Conservation (phyloP, 805 yeast species). For the Cyberlindnera veronae region DNA sequence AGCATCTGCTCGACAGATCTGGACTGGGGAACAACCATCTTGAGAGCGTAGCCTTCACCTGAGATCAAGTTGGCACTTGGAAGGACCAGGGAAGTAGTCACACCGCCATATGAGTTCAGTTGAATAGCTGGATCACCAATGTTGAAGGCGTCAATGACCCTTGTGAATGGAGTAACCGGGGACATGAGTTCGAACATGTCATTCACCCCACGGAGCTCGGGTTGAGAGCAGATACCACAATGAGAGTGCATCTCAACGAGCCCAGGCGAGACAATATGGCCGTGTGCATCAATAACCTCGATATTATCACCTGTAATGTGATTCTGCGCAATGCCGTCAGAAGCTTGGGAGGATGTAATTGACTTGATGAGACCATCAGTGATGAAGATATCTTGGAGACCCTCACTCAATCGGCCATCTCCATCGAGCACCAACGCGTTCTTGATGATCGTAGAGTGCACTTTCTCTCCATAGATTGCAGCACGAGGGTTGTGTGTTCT, state of each 20-base stretch:
- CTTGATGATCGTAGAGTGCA: constrained; percentile 1
- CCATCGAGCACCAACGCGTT: constrained; percentile 9
- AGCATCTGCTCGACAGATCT: constrained; percentile 11
- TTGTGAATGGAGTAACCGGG: constrained; percentile 9
- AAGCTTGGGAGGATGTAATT: neutral
- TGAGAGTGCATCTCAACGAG: constrained; percentile 12
- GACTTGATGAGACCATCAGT: constrained; percentile 1
- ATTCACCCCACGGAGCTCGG: constrained; percentile 9
- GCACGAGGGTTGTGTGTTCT: constrained; percentile 6
- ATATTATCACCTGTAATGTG: no score
- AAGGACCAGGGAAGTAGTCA: constrained; percentile 6
- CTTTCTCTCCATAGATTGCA: neutral
- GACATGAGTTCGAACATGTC: constrained; percentile 13
- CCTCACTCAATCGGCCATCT: constrained; percentile 1
- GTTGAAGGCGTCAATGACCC: constrained; percentile 12
- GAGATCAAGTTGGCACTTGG: constrained; percentile 11
- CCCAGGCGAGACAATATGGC: constrained; percentile 9
- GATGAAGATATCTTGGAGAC: constrained; percentile 5
- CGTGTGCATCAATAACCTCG: constrained; percentile 6
- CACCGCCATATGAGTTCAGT: constrained; percentile 8
- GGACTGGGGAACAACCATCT: constrained; percentile 10
- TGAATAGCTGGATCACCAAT: constrained; percentile 13
- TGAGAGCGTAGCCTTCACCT: constrained; percentile 8
- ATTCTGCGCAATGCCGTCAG: no score
- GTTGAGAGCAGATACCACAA: constrained; percentile 9